These are phyloP conservation scores for Blastocystis sp. DNA, from an alignment of 352 stramenopile species.

Conservation along the genomic window DNA sequence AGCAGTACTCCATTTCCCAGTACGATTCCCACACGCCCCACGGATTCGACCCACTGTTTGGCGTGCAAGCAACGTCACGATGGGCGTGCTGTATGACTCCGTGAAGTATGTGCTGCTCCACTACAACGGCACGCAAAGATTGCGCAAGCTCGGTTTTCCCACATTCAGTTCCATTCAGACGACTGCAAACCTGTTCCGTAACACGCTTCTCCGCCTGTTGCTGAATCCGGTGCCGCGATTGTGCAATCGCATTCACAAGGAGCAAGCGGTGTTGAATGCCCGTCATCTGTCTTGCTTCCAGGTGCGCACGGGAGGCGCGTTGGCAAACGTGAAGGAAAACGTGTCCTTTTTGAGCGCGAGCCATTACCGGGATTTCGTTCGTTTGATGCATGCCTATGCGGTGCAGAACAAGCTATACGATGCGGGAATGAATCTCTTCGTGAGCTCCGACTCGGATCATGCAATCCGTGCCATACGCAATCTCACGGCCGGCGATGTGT, in stretches of 20 bases:
- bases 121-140: background rate
- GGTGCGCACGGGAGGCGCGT: background rate
- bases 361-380: background rate
- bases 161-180: background rate
- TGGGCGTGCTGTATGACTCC: background rate
- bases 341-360: background rate
- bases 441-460: conserved; percentile 7
- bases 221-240: background rate
- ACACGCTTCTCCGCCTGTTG: background rate
- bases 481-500: background rate
- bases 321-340: background rate
- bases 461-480: background rate
- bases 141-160: background rate
- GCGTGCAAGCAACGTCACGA: background rate
- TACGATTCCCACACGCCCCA: background rate
- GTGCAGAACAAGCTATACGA: background rate
- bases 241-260: background rate
- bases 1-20: background rate
- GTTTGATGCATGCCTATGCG: background rate
- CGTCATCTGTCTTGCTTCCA: background rate
- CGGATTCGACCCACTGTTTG: background rate
- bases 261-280: background rate
- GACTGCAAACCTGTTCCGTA: background rate
- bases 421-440: background rate
- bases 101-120: background rate